phyloP scores from a whole-genome alignment of 345 rosid genomes.

The Eucalyptus decipiens region DNA sequence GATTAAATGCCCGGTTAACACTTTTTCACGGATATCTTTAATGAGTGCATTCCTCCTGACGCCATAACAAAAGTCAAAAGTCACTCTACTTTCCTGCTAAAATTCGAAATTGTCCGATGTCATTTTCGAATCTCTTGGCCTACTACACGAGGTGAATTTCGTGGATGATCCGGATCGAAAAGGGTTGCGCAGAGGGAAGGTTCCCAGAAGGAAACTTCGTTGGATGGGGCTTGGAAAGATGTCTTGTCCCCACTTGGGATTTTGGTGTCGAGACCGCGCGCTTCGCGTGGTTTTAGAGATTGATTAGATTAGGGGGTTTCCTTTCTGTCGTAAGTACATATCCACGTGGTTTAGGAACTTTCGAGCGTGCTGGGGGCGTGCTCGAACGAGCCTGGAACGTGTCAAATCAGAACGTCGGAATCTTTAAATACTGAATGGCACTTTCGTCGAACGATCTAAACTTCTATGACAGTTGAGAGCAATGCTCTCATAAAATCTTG shows the following conservation, averaged over 20 bases:
- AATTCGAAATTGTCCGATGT: neutral
- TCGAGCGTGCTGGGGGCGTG: neutral
- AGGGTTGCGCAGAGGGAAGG: neutral
- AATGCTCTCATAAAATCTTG: accelerated
- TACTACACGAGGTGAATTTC: neutral
- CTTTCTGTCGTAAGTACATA: neutral
- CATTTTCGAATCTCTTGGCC: neutral
- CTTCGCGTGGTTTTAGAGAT: neutral
- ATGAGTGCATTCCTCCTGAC: neutral
- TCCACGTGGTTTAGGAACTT: neutral
- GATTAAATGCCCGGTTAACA: too few species aligned
- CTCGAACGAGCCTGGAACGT: neutral
- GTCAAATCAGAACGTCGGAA: neutral
- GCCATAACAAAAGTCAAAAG: neutral
- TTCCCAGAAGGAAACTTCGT: neutral
- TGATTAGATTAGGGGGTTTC: neutral
- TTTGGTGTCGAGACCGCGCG: neutral
- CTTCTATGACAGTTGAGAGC: accelerated
- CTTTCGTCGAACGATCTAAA: neutral
- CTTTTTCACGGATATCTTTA: neutral
- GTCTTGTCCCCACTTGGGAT: neutral
- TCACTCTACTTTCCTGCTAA: neutral
- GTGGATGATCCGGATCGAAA: neutral
- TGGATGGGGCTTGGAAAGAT: neutral
- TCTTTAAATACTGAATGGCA: neutral